Evolutionary conservation across 2,329 filamentous ascomycete species (phyloP).

Genomic region (Botrytis aclada): DNA sequence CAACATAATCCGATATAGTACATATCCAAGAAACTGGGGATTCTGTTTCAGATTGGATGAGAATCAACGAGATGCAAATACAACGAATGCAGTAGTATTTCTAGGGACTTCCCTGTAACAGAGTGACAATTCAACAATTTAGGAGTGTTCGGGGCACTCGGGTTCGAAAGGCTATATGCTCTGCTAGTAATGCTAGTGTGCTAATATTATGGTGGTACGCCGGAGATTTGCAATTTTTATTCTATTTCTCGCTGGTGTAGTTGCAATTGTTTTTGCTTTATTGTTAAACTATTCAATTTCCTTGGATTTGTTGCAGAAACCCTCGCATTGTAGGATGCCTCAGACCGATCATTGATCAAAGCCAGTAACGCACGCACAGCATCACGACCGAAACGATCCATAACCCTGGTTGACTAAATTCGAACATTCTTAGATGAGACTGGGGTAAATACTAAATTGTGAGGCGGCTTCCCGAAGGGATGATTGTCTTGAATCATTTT

Average conservation of each 20-base stretch:
- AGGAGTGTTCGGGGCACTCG: constrained; percentile 17
- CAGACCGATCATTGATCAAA: constrained; percentile 10
- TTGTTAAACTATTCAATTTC: background rate
- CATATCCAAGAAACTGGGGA: constrained; percentile 11
- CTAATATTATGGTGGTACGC: constrained; percentile 3
- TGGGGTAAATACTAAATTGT: constrained; percentile 12
- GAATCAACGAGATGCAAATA: constrained; percentile 3
- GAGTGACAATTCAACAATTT: constrained; percentile 6
- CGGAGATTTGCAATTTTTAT: constrained; percentile 1
- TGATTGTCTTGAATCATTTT: constrained; percentile 28
- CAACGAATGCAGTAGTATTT: constrained; percentile 13
- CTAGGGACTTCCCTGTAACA: background rate
- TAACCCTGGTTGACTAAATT: constrained; percentile 11
- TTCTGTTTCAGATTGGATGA: background rate
- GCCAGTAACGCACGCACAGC: constrained; percentile 6
- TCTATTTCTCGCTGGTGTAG: background rate
- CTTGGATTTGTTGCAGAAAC: constrained; percentile 1
- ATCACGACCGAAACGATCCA: constrained; percentile 10
- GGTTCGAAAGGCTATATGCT: constrained; percentile 1
- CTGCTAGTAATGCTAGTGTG: background rate
- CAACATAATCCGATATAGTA: constrained; percentile 9
- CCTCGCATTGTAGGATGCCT: constrained; percentile 1
- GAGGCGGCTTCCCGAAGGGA: constrained; percentile 28
- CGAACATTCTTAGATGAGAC: constrained; percentile 25
- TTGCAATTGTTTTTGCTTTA: constrained; percentile 5